phyloP scores from a whole-genome alignment of 345 rosid species.

The Streptanthus diversifolius region DNA sequence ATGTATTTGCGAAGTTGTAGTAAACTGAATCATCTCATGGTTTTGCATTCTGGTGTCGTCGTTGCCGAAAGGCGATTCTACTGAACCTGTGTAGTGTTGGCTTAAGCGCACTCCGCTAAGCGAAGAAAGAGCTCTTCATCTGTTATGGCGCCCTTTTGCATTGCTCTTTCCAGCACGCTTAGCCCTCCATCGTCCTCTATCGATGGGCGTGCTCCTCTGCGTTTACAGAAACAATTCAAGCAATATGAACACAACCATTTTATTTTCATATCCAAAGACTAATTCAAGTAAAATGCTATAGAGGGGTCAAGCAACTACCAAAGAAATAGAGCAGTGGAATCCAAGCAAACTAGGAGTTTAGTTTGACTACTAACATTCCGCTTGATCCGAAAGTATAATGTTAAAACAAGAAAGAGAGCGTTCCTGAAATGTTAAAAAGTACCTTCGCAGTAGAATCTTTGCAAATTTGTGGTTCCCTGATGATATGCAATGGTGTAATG shows the following conservation, averaged over 20 bases:
- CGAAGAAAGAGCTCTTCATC: constrained; percentile 80
- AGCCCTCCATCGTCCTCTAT: constrained; percentile 72
- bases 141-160: constrained; percentile 90
- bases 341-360: not conserved
- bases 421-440: constrained; percentile 9
- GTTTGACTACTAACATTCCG: not conserved
- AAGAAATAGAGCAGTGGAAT: not conserved
- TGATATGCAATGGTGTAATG: constrained; percentile 76
- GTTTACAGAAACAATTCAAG: constrained; percentile 2
- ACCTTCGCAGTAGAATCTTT: constrained; percentile 82
- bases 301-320: not conserved
- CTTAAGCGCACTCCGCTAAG: constrained; percentile 51
- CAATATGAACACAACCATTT: not conserved
- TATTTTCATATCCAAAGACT: not conserved
- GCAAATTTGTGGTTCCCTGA: constrained; percentile 58
- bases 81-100: not conserved
- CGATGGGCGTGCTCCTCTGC: constrained; percentile 76
- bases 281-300: not conserved
- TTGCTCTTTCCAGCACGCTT: constrained; percentile 77
- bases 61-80: not conserved
- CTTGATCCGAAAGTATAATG: not conserved
- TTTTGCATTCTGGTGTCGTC: not conserved
- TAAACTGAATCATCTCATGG: not conserved
- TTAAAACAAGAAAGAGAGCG: not conserved
- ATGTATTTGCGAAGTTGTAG: not conserved